Evolutionary conservation across 306 rosid species (phyloP).

Genomic region (Corylus heterophylla): DNA sequence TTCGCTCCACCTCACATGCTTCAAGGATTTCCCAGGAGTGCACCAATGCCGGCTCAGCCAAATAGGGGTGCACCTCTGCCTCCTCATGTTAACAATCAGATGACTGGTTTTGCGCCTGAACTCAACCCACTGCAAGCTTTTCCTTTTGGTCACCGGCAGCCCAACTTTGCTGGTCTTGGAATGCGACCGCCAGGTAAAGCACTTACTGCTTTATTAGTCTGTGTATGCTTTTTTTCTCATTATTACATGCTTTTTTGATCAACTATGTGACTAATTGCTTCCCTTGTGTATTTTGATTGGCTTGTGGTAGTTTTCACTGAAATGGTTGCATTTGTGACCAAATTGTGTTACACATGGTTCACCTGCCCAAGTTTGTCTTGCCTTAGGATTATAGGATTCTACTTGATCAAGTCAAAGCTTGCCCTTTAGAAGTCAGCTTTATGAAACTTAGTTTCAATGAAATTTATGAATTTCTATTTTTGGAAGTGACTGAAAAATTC

Average conservation of each 20-base stretch:
- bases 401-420: background rate
- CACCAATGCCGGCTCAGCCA: constrained; percentile 50
- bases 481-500: background rate
- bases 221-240: constrained; percentile 9
- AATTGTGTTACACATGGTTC: background rate
- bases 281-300: background rate
- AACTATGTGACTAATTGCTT: background rate
- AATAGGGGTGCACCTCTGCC: constrained; percentile 36
- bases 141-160: constrained; percentile 66
- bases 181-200: constrained; percentile 67
- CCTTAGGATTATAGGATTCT: background rate
- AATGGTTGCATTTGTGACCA: background rate
- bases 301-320: background rate
- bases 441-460: background rate
- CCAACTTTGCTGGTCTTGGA: constrained; percentile 64
- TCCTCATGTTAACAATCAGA: constrained; percentile 48
- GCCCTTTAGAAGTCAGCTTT: background rate
- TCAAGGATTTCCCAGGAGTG: constrained; percentile 75
- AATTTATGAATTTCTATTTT: background rate
- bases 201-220: constrained; percentile 1
- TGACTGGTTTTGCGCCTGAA: constrained; percentile 62
- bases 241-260: constrained; percentile 8
- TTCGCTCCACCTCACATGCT: constrained; percentile 64
- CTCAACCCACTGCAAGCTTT: constrained; percentile 62
- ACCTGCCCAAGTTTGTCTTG: background rate